Conservation (phyloP, 345 rosid species). For the Rhodamnia rubescens region DNA sequence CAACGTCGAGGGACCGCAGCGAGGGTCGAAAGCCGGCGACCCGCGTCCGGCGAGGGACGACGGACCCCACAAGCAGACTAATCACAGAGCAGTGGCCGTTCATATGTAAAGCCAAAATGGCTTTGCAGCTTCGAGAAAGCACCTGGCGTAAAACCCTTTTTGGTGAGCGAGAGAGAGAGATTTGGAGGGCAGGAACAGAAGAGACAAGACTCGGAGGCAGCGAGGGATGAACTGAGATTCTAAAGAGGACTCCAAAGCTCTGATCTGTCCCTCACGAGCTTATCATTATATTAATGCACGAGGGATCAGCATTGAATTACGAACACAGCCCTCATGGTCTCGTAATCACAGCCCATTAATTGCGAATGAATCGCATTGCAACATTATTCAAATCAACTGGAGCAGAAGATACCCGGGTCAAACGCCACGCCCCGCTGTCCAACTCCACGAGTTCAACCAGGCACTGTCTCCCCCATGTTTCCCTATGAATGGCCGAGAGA, state of each 20-base stretch:
- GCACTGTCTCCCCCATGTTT: not conserved
- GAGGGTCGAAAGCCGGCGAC: not conserved
- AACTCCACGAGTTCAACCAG: not conserved
- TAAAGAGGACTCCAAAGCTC: not conserved
- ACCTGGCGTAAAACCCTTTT: not conserved
- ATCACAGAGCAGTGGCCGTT: not conserved
- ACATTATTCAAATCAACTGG: not conserved
- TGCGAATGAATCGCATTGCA: not conserved
- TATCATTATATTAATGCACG: not conserved
- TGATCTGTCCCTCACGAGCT: not conserved
- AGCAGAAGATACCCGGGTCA: not conserved
- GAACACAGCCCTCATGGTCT: not conserved
- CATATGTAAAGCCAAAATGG: not conserved
- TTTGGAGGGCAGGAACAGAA: not conserved
- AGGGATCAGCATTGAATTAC: not conserved
- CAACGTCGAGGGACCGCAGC: fast-evolving
- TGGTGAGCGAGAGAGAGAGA: not conserved
- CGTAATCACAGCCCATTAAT: not conserved
- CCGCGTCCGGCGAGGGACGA: not conserved
- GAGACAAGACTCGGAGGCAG: not conserved
- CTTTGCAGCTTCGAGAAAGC: not conserved
- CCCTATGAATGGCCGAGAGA: not conserved
- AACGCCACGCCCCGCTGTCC: not conserved
- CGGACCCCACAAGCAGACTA: not conserved
- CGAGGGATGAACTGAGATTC: too few relatives aligned